Base-by-base conservation (phyloP, 495 filamentous ascomycete genomes). In the Neurospora tetrasperma region DNA sequence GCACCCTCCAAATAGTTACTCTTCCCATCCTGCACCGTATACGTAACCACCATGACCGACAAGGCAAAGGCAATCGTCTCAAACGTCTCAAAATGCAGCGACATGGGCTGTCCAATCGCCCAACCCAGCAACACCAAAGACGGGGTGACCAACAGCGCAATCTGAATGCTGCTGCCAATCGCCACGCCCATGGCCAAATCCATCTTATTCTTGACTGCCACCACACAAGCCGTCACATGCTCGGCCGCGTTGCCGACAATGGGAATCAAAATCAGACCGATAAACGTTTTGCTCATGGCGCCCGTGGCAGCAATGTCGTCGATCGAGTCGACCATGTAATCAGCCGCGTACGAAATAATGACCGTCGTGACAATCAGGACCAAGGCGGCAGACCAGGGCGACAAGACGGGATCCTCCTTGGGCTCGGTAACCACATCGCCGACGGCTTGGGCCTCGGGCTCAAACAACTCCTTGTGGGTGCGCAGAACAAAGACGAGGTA, bases 201-300 rank as follows among this genome's bases (percentile, higher is more conserved):
- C 96, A 98, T 99, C 87, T 99, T 99, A 82, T 96, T 87, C 84
- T 97, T 97, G 77, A 91, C 88, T 0, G 96, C 93, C 48, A 98
- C 95, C 40, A 98, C 91, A 46, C 94, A 90, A 14, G 96, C 96
- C 9, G 96, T 98, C 46, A 97, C 94, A 80, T 99, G 96, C 82
- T 99, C 96, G 10, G 96, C 96, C 2, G 96, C 96, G 78, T 99
- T 99, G 73, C 96, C 96, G 42, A 99, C 96, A 79, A 99, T 98
- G 38, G 96, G 96, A 59, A 99, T 92, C 43, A 99, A 86, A 74
- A 99, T 91, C 71, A 99, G 87, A 84, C 96, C 96, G 79, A 98
- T 96, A 80, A 99, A 99, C 4, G 92, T 97, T 80, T 96, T 96
- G 84, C 90, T 94, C 85, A 99, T 94, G 76, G 91, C 89, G 11